These are phyloP conservation scores for Alternaria sp. DNA, from an alignment of 2,329 filamentous ascomycete genomes.

Conservation along the genomic window DNA sequence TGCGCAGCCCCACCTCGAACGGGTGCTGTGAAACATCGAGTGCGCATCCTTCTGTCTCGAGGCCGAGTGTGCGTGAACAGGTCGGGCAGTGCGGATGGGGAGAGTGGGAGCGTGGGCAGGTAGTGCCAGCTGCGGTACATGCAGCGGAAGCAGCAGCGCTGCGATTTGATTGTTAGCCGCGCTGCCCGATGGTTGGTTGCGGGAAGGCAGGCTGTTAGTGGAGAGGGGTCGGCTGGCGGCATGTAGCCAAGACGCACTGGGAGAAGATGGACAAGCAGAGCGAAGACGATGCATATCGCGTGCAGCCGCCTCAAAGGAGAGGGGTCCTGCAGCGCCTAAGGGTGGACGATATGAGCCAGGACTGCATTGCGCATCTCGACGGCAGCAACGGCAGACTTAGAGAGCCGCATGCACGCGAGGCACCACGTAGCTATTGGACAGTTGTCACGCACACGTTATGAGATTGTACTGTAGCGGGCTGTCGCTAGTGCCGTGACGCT, in stretches of 20 bases:
- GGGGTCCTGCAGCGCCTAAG: conserved; percentile 8
- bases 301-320: conserved; percentile 23
- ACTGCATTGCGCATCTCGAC: conserved; percentile 1
- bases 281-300: conserved; percentile 22
- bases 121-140: not conserved
- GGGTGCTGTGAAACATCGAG: conserved; percentile 36
- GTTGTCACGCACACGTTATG: not conserved
- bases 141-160: not conserved
- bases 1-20: conserved; percentile 29
- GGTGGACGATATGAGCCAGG: not conserved
- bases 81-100: conserved; percentile 6
- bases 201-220: conserved; percentile 10
- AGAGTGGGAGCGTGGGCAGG: not conserved
- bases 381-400: conserved; percentile 10
- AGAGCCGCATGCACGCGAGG: conserved; percentile 14
- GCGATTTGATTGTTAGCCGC: conserved; percentile 18
- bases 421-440: not conserved
- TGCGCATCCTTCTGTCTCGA: conserved; percentile 35
- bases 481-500: conserved; percentile 4
- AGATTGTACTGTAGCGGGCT: not conserved
- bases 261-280: conserved; percentile 14
- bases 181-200: conserved; percentile 10
- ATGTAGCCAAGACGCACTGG: conserved; percentile 30
- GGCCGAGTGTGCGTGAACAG: conserved; percentile 7
- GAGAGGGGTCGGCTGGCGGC: conserved; percentile 27